These are phyloP conservation scores for Graphium sp. DNA, from an alignment of 2,329 filamentous ascomycete species.

Conservation along the genomic window DNA sequence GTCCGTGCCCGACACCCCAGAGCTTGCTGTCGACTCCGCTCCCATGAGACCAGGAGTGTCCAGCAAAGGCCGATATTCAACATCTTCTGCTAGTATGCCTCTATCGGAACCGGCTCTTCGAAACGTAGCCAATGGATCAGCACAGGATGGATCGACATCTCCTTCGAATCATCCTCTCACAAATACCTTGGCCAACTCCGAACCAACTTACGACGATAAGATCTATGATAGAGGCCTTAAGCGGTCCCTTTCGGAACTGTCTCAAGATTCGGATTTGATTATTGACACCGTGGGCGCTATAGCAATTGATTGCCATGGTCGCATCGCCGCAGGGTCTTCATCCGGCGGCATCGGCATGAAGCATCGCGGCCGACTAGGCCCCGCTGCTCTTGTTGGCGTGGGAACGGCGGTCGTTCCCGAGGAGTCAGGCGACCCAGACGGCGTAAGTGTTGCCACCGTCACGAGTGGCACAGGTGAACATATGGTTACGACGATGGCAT, in stretches of 20 bases:
- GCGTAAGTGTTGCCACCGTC: slow-evolving; percentile 61
- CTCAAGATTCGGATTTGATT: slow-evolving; percentile 33
- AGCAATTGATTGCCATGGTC: slow-evolving; percentile 69
- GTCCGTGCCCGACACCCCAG: too few species aligned
- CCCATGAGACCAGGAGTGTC: too few species aligned
- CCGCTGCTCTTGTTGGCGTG: slow-evolving; percentile 81
- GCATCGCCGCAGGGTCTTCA: slow-evolving; percentile 86
- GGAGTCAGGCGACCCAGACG: slow-evolving; percentile 51
- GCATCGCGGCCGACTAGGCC: slow-evolving; percentile 76
- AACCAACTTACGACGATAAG: not conserved
- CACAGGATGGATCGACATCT: too few species aligned
- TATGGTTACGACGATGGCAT: slow-evolving; percentile 91
- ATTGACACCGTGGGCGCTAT: slow-evolving; percentile 95
- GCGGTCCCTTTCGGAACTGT: too few species aligned
- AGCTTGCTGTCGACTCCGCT: too few species aligned
- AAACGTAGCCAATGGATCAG: too few species aligned
- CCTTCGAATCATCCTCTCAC: too few species aligned
- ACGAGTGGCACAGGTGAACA: slow-evolving; percentile 95
- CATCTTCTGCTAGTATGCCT: too few species aligned
- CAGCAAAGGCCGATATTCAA: too few species aligned
- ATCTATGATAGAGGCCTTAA: too few species aligned
- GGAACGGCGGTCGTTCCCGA: slow-evolving; percentile 78
- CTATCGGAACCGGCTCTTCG: too few species aligned
- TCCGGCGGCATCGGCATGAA: slow-evolving; percentile 99
- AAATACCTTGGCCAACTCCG: not conserved